Evolutionary conservation across 257 asterid species (phyloP), one percentile per base, ranked within the genome.

Genomic region (Eucommia ulmoides): DNA sequence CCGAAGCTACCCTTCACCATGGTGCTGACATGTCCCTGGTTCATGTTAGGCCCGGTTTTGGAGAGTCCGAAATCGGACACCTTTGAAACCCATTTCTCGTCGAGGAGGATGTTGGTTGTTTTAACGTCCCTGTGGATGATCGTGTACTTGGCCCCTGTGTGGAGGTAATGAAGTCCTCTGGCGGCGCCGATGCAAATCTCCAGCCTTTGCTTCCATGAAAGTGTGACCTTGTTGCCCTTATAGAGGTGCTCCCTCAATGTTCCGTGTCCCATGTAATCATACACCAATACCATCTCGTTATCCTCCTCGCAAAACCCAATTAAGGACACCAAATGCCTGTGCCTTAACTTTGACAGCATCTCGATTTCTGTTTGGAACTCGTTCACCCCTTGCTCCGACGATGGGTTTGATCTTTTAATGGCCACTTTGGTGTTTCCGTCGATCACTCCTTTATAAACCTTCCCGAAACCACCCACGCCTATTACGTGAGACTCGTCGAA

Each of bases 401-500:
- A 83, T 0, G 97, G 97, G 45, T 88, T 88, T 2, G 93, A 88
- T 66, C 97, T 69, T 67, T 88, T 88, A 56, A 88, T 41, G 3
- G 97, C 97, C 24, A 88, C 97, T 41, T 76, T 58, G 0, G 61
- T 70, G 1, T 81, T 57, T 1, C 78, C 79, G 4, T 88, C 94
- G 14, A 88, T 54, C 1, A 76, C 70, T 0, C 97, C 94, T 53
- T 79, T 88, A 59, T 88, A 88, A 24, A 88, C 97, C 48, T 88
- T 83, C 0, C 97, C 97, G 23, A 88, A 88, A 0, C 97, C 97
- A 9, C 97, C 97, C 0, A 83, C 94, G 1, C 97, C 94, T n/a
- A 88, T 83, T 0, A 83, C 94, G n/a, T 83, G 38, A 0, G 94
- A 87, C 52, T 87, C 97, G 8, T 83, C 85, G 14, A 83, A 87